phyloP scores from a whole-genome alignment of 2,329 filamentous ascomycete species.

The Salinomyces thailandicus region DNA sequence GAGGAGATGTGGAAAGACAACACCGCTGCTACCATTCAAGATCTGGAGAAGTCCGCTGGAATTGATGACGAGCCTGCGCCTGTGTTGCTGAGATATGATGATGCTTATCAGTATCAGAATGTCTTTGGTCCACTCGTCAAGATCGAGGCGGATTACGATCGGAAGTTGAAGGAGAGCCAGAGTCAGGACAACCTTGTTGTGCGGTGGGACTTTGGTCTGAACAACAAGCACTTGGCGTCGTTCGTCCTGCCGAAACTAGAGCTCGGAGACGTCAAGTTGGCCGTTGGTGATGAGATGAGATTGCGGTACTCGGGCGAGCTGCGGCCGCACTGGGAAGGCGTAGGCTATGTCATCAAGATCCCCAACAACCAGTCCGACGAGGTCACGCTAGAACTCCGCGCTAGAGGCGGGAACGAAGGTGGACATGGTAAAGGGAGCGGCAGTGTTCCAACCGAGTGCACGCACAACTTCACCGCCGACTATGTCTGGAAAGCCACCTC shows the following conservation, averaged over 20 bases:
- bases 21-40: constrained; percentile 72
- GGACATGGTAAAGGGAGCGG: constrained; percentile 10
- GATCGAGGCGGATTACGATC: constrained; percentile 98
- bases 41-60: constrained; percentile 81
- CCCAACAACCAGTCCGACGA: constrained; percentile 98
- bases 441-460: constrained; percentile 90
- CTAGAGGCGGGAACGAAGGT: constrained; percentile 61
- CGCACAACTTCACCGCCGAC: constrained; percentile 94
- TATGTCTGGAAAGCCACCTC: constrained; percentile 99
- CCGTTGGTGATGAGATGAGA: constrained; percentile 96
- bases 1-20: constrained; percentile 99
- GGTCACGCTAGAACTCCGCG: constrained; percentile 86
- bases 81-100: constrained; percentile 86
- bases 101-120: constrained; percentile 97
- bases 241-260: constrained; percentile 96
- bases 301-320: constrained; percentile 93
- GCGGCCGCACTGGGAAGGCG: constrained; percentile 86
- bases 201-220: constrained; percentile 87
- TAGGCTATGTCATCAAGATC: constrained; percentile 98
- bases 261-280: constrained; percentile 92
- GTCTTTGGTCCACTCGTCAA: constrained; percentile 97
- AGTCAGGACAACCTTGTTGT: constrained; percentile 93
- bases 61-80: constrained; percentile 93
- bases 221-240: constrained; percentile 93
- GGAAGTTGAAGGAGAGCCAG: constrained; percentile 96